These are phyloP conservation scores for Lablab purpureus DNA, from an alignment of 306 rosid species.

Conservation along the genomic window DNA sequence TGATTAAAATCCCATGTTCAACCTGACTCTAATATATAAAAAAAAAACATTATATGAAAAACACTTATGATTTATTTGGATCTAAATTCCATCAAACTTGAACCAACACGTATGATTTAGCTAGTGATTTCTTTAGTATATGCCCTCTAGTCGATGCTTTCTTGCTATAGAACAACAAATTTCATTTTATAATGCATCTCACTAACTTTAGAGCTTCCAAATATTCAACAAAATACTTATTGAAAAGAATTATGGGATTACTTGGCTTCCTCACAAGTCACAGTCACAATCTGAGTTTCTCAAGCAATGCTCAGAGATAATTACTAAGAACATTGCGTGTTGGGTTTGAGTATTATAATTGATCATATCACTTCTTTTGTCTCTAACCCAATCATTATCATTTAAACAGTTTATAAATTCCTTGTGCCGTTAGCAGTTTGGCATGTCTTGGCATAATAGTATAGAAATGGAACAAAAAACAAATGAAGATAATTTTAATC, in stretches of 20 bases:
- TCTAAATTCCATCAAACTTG: not conserved
- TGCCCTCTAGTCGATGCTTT: not conserved
- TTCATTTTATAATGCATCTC: not conserved
- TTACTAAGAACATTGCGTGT: conserved; percentile 24
- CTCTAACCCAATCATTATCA: not conserved
- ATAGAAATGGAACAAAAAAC: not conserved
- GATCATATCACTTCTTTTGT: conserved; percentile 28
- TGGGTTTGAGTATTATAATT: conserved; percentile 23
- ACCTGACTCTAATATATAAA: no score
- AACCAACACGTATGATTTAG: no score
- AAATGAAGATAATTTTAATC: not conserved
- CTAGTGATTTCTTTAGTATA: not conserved
- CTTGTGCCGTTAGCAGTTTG: not conserved
- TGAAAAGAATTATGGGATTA: no score
- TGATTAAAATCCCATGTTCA: no score
- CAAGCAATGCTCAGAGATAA: conserved; percentile 8
- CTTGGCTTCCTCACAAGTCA: not conserved
- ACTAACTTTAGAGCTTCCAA: conserved; percentile 10
- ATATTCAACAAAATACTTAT: not conserved
- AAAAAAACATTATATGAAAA: no score
- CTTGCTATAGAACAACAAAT: not conserved
- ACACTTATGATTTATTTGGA: no score
- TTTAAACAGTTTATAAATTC: conserved; percentile 2
- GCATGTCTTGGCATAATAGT: not conserved
- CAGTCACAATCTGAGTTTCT: not conserved